Evolutionary conservation across 139 green algal species (phyloP).

Genomic region (Chlamydomonas incerta): DNA sequence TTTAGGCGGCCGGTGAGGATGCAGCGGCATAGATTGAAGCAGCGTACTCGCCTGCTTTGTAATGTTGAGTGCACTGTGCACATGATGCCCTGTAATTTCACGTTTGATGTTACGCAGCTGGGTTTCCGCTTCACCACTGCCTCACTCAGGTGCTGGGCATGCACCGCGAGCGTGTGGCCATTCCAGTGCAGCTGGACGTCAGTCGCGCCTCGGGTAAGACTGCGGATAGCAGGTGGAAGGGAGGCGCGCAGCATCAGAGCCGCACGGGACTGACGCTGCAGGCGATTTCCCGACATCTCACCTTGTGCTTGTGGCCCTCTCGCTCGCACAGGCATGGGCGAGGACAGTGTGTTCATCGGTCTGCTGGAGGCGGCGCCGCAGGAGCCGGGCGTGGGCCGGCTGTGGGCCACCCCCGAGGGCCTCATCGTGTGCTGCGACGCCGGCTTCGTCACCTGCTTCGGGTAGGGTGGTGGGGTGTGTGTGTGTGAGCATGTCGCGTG

Average conservation of each 20-base stretch:
- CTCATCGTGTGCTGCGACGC: not conserved
- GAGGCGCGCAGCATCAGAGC: too few species aligned
- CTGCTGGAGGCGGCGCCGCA: not conserved
- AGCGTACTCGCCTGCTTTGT: not conserved
- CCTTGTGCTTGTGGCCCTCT: too few species aligned
- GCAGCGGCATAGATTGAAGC: not conserved
- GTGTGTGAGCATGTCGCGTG: too few species aligned
- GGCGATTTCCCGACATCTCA: too few species aligned
- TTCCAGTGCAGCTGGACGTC: slow-evolving; percentile 4
- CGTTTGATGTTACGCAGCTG: too few species aligned
- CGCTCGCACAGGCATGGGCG: not conserved
- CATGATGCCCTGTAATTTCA: not conserved
- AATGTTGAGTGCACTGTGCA: not conserved
- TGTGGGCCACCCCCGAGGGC: not conserved
- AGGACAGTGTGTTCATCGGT: not conserved
- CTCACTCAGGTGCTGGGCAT: slow-evolving; percentile 3
- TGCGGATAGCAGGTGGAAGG: too few species aligned
- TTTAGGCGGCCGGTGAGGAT: not conserved
- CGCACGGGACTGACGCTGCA: too few species aligned
- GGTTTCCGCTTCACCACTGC: not conserved
- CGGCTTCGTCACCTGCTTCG: not conserved
- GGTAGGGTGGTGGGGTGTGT: too few species aligned
- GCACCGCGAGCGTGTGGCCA: slow-evolving; percentile 31
- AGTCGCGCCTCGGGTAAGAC: slow-evolving; percentile 5
- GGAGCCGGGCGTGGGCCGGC: not conserved